Evolutionary conservation across 2,329 filamentous ascomycete species (phyloP).

Genomic region (Emydomyces testavorans): DNA sequence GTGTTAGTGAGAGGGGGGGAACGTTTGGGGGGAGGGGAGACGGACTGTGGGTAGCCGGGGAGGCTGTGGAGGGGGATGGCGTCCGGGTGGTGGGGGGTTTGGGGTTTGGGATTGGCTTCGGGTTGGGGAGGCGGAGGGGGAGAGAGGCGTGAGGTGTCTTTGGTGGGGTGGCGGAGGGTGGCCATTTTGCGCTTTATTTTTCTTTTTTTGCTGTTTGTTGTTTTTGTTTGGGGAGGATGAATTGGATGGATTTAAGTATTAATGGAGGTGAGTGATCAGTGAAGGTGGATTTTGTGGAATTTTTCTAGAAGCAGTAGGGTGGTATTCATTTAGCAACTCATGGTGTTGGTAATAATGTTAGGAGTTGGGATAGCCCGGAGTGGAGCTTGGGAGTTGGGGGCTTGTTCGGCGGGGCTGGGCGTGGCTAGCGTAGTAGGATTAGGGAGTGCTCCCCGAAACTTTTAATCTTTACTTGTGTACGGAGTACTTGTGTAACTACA

Average conservation of each 20-base stretch:
- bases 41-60: conserved; percentile 7
- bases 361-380: neutral
- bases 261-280: neutral
- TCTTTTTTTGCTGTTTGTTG: neutral
- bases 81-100: neutral
- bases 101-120: neutral
- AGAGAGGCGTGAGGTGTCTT: conserved; percentile 2
- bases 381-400: neutral
- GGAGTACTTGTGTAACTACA: no score
- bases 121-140: conserved; percentile 19
- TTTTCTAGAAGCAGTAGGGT: neutral
- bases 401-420: no score
- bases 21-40: neutral
- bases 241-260: neutral
- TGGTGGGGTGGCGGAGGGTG: conserved; percentile 22
- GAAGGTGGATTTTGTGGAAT: neutral
- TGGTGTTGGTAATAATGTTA: neutral
- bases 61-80: neutral
- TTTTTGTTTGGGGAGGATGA: neutral
- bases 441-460: no score
- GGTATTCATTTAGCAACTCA: conserved; percentile 3
- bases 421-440: no score
- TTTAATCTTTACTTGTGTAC: no score
- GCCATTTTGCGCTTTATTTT: conserved; percentile 22
- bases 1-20: neutral